Base-by-base conservation (phyloP, 805 yeast species). In the Sugiyamaella smithiae region DNA sequence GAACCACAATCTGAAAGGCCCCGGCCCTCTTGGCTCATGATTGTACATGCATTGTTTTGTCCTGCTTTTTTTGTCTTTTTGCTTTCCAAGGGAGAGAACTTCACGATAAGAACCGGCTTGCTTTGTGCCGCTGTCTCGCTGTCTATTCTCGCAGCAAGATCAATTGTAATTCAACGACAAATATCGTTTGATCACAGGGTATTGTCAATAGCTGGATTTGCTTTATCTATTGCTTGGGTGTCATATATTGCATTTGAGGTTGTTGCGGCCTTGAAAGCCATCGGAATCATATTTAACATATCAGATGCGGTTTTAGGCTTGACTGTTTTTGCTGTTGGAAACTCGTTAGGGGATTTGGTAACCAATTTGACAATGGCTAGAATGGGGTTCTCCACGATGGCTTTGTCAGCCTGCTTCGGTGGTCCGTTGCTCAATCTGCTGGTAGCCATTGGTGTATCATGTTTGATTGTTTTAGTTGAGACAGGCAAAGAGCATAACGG, bases 361-460 rank as follows among this genome's bases (percentile, higher is more conserved):
- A 84, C 97, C 0, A 88, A 91, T 57, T 64, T 84, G 29, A 84
- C 95, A 0, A 78, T 91, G 22, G 89, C 96, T 0, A 71, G 71
- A 49, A 77, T 87, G 74, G 96, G 96, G 0, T 82, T 80, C 68
- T 87, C 96, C 0, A 74, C 85, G 40, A 85, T 91, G 85, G 97
- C 97, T 0, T 71, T 93, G n/a, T 86, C 93, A 24, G 97, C 97
- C 0, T 90, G 98, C 61, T 85, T 90, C 64, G 98, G 97, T 0
- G 88, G 97, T 1, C 98, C 98, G 0, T 67, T 91, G 49, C 64
- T 93, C 36, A 84, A 89, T 46, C 70, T 85, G 37, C 69, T 93
- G 8, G 72, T 90, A 33, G 95, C 97, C 0, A 68, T 91, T 51
- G 97, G 97, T 0, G 59, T 84, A 4, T 84, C 86, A 56, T 89